phyloP scores from a whole-genome alignment of 2,329 filamentous ascomycete species.

The Lachnellula cervina region DNA sequence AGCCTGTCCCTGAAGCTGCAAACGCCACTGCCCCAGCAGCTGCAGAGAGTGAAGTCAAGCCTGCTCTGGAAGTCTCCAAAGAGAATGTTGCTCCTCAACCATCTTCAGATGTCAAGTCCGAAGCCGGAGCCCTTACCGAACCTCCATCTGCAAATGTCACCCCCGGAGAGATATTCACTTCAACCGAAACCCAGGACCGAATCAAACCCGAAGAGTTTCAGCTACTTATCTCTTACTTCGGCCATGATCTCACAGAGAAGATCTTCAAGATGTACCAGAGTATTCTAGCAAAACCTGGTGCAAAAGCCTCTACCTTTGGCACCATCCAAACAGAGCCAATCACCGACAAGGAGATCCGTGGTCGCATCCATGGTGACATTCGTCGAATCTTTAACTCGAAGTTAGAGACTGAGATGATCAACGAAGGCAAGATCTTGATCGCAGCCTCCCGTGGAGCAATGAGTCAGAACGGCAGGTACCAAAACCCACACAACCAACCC shows the following conservation, averaged over 20 bases:
- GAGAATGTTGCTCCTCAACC: neutral
- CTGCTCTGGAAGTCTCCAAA: neutral
- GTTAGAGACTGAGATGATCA: conserved; percentile 57
- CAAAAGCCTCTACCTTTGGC: conserved; percentile 52
- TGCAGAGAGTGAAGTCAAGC: neutral
- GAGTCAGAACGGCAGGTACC: conserved; percentile 17
- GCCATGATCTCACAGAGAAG: conserved; percentile 41
- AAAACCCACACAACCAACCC: conserved; percentile 11
- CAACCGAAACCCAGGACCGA: neutral
- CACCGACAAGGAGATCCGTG: conserved; percentile 55
- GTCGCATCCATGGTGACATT: conserved; percentile 52
- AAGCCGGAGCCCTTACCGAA: neutral
- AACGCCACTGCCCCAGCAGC: neutral
- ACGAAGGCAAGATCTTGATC: conserved; percentile 54
- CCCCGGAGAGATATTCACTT: neutral
- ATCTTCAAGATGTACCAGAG: conserved; percentile 52
- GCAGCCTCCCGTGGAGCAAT: conserved; percentile 38
- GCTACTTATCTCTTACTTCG: conserved; percentile 44
- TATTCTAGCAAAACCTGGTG: conserved; percentile 47
- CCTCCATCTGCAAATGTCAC: neutral
- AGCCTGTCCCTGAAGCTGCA: neutral
- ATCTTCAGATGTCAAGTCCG: neutral
- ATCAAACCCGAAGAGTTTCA: conserved; percentile 41
- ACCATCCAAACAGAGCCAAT: conserved; percentile 49
- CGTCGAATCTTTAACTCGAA: conserved; percentile 59